Evolutionary conservation across 2,329 filamentous ascomycete species (phyloP), one percentile per base, ranked within the genome.

Genomic region (Curvularia spicifera): DNA sequence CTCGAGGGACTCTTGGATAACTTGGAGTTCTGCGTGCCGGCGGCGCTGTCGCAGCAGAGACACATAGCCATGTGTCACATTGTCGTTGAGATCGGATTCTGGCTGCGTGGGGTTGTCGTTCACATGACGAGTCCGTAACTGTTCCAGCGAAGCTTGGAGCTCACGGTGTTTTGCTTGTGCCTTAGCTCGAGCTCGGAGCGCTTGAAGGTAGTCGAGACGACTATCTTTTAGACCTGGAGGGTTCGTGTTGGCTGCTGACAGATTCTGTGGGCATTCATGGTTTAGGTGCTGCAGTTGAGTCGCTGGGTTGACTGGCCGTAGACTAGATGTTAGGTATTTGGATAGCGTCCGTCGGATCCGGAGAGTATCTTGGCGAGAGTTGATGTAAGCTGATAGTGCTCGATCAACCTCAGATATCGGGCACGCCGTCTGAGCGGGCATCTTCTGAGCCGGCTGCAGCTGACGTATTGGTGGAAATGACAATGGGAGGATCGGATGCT

Each of bases 1-100:
- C 20, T 79, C 76, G 5, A 84, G 63, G 45, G 81, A 78, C 24
- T 78, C 74, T 49, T 81, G 78, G 31, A 83, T 79, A 18, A 82
- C 74, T 49, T 80, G 77, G 2, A 84, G 70, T 57, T 81, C 81
- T 47, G 75, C 73, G 61, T 78, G 75, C n/a, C 76, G 77, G 15
- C 77, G 76, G 35, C 80, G 79, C 57, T 82, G 79, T 39, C 76
- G 80, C 22, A 83, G 74, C 18, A 84, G 72, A 20, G 71, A 59
- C 13, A 82, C 71, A 63, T 84, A 83, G 39, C 74, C 57, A 53
- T 59, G 60, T 22, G 68, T 63, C 18, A 58, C 60, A 42, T 69
- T 72, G 53, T 72, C 68, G 44, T 72, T 71, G 37, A 74, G 63
- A 4, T 73, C 64, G 6, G 71, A 59, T 22, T 76, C 60, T 39